Evolutionary conservation across 1,284 basidiomycete species (phyloP), one percentile per base, ranked within the genome.

Genomic region (Tetrapyrgos nigripes): DNA sequence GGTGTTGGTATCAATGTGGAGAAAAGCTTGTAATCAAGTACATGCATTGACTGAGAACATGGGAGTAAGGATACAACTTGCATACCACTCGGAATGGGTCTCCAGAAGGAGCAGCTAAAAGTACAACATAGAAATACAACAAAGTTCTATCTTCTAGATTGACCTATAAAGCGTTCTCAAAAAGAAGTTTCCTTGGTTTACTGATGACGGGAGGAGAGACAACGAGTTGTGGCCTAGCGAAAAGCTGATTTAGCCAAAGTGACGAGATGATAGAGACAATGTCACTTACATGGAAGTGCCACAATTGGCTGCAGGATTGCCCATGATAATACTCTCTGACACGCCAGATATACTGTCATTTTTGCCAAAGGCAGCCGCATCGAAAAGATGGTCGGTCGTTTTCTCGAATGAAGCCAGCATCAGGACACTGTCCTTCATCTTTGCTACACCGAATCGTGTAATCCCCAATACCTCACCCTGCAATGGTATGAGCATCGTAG

Each of bases 401-500:
- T 99, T 99, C 77, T 99, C 97, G 74, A 99, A 99, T 29, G 95
- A 97, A 10, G 97, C 97, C 69, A 99, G 82, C 97, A 99, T 99
- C 67, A 99, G 85, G 1, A 98, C 96, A 68, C 95, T 98, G 77
- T 99, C 97, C 79, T 99, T 99, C 95, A 99, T 99, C 79, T 99
- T 99, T 24, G 97, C 95, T n/a, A 99, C 97, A 73, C 97, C 97
- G 77, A 99, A 99, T 23, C 97, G 92, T 9, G 97, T 99, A 75
- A 99, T 99, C 57, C 97, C 97, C 55, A 99, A 80, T 5, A 99
- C 96, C 74, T 99, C 97, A 55, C 97, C 97, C 92, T 94, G 64
- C 17, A 47, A 21, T 45, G 33, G 47, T 17, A 50, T 59, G 35
- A 59, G 13, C 53, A 11, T 43, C 50, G n/a, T 31, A 19, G 37